Evolutionary conservation across 1,284 basidiomycete species (phyloP).

Genomic region (Trametes pubescens): DNA sequence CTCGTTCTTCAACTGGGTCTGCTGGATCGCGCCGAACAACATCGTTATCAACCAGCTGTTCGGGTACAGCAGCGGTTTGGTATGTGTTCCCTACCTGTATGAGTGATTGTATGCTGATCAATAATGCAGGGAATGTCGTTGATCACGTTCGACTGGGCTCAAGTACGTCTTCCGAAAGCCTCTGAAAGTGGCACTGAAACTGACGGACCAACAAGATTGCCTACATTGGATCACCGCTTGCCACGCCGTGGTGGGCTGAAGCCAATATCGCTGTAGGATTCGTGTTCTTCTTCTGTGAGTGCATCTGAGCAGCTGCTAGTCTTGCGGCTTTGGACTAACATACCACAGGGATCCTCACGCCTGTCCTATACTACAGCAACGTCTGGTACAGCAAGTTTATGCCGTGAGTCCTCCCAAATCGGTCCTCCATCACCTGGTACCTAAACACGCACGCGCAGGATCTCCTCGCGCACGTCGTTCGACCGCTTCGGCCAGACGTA

Average conservation of each 20-base stretch:
- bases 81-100: background rate
- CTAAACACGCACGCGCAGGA: constrained; percentile 39
- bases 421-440: background rate
- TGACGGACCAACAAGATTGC: constrained; percentile 40
- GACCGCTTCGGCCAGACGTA: constrained; percentile 65
- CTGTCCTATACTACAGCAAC: constrained; percentile 61
- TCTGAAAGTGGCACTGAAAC: background rate
- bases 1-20: constrained; percentile 65
- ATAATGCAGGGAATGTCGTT: constrained; percentile 49
- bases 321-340: constrained; percentile 43
- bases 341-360: constrained; percentile 70
- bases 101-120: constrained; percentile 1
- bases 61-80: constrained; percentile 50
- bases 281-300: constrained; percentile 63
- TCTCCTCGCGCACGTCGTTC: constrained; percentile 64
- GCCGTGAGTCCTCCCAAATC: constrained; percentile 48
- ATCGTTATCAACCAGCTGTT: constrained; percentile 51
- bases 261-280: constrained; percentile 68
- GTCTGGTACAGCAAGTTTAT: constrained; percentile 49
- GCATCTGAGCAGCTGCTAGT: constrained; percentile 31
- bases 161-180: constrained; percentile 28
- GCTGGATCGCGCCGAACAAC: constrained; percentile 62
- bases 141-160: constrained; percentile 56
- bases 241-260: constrained; percentile 64
- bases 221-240: constrained; percentile 69